phyloP scores from a whole-genome alignment of 305 asterid species.

The Solanum hybrid region DNA sequence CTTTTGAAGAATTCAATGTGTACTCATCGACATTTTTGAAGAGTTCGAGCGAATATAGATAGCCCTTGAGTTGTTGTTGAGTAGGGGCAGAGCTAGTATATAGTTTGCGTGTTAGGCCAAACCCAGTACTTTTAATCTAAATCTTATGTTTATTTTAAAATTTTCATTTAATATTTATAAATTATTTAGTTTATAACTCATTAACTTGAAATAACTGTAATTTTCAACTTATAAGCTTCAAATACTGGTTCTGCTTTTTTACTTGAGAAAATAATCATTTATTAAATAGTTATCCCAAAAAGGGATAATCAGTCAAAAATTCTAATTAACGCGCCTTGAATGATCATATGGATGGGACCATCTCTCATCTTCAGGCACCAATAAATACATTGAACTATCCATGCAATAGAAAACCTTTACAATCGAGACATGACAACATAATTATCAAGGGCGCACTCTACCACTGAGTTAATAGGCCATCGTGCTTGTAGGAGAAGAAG shows the following conservation, averaged over 20 bases:
- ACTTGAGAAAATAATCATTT: too few species aligned
- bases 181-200: neutral
- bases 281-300: neutral
- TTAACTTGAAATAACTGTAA: neutral
- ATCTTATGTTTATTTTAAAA: neutral
- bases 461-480: neutral
- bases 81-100: neutral
- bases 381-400: neutral
- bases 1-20: too few species aligned
- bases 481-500: neutral
- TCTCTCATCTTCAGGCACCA: neutral
- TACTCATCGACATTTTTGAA: too few species aligned
- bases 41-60: neutral
- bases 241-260: neutral
- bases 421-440: neutral
- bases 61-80: neutral
- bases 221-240: too few species aligned
- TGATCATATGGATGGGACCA: neutral
- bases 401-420: neutral
- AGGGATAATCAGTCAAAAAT: neutral
- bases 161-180: neutral
- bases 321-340: neutral
- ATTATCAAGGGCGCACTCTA: neutral
- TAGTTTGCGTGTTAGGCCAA: neutral
- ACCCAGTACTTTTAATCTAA: neutral